phyloP scores from a whole-genome alignment of 257 asterid genomes.

The Mentha longifolia region DNA sequence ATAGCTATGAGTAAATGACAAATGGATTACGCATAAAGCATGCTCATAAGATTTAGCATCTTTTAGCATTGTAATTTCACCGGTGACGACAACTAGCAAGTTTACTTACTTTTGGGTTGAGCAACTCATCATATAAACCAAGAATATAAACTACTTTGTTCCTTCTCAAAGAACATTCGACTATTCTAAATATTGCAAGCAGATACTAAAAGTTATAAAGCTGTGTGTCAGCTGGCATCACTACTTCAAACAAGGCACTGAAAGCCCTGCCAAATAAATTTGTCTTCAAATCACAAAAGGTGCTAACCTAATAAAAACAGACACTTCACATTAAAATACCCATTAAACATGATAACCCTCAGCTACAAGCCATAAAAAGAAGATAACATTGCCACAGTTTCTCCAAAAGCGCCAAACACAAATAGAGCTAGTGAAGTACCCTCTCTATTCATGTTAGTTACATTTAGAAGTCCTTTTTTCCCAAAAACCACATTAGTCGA shows the following conservation, averaged over 20 bases:
- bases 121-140: background rate
- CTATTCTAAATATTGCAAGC: background rate
- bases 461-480: background rate
- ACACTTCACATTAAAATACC: background rate
- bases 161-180: background rate
- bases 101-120: background rate
- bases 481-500: background rate
- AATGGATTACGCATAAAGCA: background rate
- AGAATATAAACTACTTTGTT: constrained; percentile 2
- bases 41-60: background rate
- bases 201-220: background rate
- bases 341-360: background rate
- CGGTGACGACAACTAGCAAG: background rate
- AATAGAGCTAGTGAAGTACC: background rate
- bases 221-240: background rate
- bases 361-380: background rate
- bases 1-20: constrained; percentile 4
- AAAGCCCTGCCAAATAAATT: constrained; percentile 11
- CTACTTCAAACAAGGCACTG: background rate
- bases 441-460: background rate
- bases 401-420: background rate
- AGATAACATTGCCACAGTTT: background rate
- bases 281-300: background rate
- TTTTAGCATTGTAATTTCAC: background rate
- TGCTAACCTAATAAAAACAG: background rate